Conservation (phyloP, 1,139 yeast species). For the Debaryomyces fabryi region DNA sequence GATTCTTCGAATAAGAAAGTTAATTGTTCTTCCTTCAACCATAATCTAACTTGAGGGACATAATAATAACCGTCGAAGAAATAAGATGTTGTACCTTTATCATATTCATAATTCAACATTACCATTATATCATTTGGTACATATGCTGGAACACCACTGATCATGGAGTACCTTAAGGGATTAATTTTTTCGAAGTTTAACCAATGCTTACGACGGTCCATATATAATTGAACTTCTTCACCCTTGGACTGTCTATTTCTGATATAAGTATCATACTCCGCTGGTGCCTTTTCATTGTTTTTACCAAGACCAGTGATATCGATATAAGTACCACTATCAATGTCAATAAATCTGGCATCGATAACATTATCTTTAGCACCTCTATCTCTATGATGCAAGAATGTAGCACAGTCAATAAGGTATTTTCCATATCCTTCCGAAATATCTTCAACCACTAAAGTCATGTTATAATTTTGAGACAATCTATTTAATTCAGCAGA, state of each 20-base stretch:
- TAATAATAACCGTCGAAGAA: constrained; percentile 31
- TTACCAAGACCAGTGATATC: constrained; percentile 42
- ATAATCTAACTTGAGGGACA: constrained; percentile 34
- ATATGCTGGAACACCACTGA: constrained; percentile 41
- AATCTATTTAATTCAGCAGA: constrained; percentile 33
- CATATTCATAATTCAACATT: constrained; percentile 35
- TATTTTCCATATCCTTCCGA: constrained; percentile 37
- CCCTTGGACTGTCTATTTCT: constrained; percentile 15
- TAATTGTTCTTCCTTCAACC: constrained; percentile 31
- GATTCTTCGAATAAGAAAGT: constrained; percentile 16
- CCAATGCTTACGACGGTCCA: constrained; percentile 44
- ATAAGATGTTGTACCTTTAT: constrained; percentile 28
- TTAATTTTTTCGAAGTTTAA: constrained; percentile 31
- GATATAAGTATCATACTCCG: constrained; percentile 28
- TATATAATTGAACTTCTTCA: constrained; percentile 28
- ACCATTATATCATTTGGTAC: constrained; percentile 39
- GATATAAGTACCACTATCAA: constrained; percentile 40
- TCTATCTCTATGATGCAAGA: constrained; percentile 33
- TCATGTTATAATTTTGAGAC: constrained; percentile 39
- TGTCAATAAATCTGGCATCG: constrained; percentile 42
- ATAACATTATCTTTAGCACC: constrained; percentile 37
- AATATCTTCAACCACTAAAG: constrained; percentile 35
- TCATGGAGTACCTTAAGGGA: constrained; percentile 35
- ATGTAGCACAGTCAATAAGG: constrained; percentile 36
- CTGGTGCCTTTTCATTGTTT: constrained; percentile 34